A percentile compares a stretch with the other conserved stretches of the same genome.
Conservation (phyloP, 148 eudicot species). For the Cornus controversa region DNA sequence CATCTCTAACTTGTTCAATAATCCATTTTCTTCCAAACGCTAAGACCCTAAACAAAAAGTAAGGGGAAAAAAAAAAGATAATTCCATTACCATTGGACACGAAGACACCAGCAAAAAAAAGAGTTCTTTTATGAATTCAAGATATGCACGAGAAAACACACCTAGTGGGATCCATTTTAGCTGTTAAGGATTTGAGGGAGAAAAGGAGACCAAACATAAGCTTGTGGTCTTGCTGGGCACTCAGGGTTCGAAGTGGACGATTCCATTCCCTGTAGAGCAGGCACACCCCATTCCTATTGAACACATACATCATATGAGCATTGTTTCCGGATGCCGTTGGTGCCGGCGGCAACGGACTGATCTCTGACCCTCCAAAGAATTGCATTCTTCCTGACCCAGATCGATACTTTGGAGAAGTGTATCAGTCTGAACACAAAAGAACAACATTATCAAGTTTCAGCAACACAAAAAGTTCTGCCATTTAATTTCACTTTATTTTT, state of each 20-base stretch:
- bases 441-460: too few species aligned
- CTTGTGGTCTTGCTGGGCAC: conserved; percentile 80
- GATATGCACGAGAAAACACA: neutral
- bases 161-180: conserved; percentile 95
- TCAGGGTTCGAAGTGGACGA: conserved; percentile 71
- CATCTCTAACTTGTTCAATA: too few species aligned
- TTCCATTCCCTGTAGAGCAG: conserved; percentile 88
- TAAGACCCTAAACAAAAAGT: too few species aligned
- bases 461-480: too few species aligned
- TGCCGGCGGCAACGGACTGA: conserved; percentile 85
- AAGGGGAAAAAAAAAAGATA: too few species aligned
- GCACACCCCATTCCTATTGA: conserved; percentile 83
- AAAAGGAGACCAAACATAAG: conserved; percentile 95
- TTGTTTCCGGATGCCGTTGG: conserved; percentile 80
- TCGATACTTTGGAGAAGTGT: too few species aligned
- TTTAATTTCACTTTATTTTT: too few species aligned
- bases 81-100: too few species aligned
- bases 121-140: too few species aligned
- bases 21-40: too few species aligned
- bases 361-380: conserved; percentile 86
- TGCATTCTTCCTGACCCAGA: conserved; percentile 43
- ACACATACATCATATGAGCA: conserved; percentile 82
- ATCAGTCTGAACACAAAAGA: too few species aligned
- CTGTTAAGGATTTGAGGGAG: conserved; percentile 89
- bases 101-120: too few species aligned